Evolutionary conservation across 176 grass and related monocot genomes (phyloP), one percentile per base, ranked within the genome.

Genomic region (Stipa capillata): DNA sequence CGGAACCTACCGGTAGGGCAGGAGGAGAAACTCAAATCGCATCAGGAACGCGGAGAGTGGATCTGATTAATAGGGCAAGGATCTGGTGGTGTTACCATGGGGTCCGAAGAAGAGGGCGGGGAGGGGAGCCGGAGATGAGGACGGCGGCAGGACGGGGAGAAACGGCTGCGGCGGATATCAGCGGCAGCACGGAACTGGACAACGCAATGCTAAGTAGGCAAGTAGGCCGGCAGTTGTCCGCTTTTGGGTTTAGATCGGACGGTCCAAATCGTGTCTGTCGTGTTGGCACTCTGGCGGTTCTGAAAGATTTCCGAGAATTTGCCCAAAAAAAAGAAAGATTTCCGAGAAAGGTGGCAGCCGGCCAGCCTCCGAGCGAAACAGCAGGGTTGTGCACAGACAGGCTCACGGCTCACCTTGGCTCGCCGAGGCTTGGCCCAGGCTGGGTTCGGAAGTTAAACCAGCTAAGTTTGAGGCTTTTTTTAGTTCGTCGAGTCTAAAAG

Each of bases 1-100:
- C 31, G 34, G 4, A 52, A 20, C 24, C 13, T 21, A 56, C 20
- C 33, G 42, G 28, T 25, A 25, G 62, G 18, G 18, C 18, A 37
- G 34, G 61, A 21, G 18, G 18, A 23, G 18, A n/a, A 0, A 20
- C 24, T 29, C 11, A 31, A 34, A 53, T n/a, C n/a, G 10, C 27
- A 42, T 23, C 7, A 21, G n/a, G 6, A 40, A 33, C 57, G 27
- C 13, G 27, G 7, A 27, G 56, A 32, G 56, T 3, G 2, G 4
- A 9, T 53, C 50, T 23, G 7, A 9, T 53, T 53, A 53, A 0
- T 27, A 57, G 24, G 54, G 54, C 7, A 67, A 18, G 28, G 58
- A 21, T 1, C 41, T 20, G 45, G 36, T 29, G 34, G 48, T 5
- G 27, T 84, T 76, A 84, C 82, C 82, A 84, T 84, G 8, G 25